phyloP scores from a whole-genome alignment of 129 eudicot genomes.

The Flaveria trinervia region DNA sequence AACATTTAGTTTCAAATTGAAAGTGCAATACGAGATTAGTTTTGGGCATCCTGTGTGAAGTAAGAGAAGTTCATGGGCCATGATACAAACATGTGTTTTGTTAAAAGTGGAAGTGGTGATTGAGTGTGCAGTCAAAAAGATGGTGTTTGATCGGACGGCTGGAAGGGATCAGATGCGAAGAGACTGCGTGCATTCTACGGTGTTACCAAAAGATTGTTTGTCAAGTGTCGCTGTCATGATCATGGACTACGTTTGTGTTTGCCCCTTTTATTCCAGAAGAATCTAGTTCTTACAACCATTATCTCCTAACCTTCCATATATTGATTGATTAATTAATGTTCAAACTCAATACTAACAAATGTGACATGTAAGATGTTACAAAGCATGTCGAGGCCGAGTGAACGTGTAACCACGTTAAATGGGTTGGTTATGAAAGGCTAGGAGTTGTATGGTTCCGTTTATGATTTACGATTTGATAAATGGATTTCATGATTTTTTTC shows the following conservation, averaged over 20 bases:
- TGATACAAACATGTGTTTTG: neutral
- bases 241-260: neutral
- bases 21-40: neutral
- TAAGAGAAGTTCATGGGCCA: neutral
- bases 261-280: neutral
- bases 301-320: no score
- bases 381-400: no score
- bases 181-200: constrained; percentile 32
- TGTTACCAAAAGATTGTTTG: constrained; percentile 1
- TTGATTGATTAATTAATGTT: no score
- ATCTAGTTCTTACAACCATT: no score
- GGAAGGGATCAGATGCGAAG: neutral
- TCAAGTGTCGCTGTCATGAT: constrained; percentile 20
- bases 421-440: no score
- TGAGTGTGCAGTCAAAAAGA: constrained; percentile 32
- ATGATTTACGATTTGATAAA: no score
- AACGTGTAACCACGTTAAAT: no score
- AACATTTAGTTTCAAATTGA: neutral
- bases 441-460: no score
- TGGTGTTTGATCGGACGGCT: constrained; percentile 28
- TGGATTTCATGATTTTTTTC: no score
- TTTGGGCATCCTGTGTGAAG: neutral
- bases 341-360: no score
- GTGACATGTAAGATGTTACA: no score
- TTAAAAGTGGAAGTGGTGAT: constrained; percentile 28